Base-by-base conservation (phyloP, 108 stramenopile genomes). In the Chaetoceros tenuissimus region DNA sequence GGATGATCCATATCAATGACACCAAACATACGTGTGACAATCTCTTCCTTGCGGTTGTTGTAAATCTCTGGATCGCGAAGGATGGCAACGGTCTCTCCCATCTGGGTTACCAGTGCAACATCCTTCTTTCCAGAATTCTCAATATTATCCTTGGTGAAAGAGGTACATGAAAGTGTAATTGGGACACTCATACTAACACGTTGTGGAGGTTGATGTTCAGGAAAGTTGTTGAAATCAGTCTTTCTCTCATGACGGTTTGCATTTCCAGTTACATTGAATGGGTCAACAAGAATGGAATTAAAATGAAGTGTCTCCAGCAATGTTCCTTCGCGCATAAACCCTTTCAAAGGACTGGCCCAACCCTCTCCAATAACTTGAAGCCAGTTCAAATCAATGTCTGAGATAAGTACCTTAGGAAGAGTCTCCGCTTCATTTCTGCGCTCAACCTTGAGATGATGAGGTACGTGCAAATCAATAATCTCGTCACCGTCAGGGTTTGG, bases 281-380 rank as follows among this genome's bases (percentile, higher is more conserved):
- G 97, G 68, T 98, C 97, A 20, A 95, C 87, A 20, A 96, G 73
- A 45, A 97, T 79, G 46, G 88, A 91, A 73, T 96, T 96, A 82
- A 96, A 96, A 79, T 98, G 97, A 23, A 98, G 59, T 0, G 95
- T 85, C 65, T 98, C 96, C 59, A 98, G 78, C 55, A 98, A 63
- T 21, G 87, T 86, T 25, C 96, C 96, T 71, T 98, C 96, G n/a
- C 97, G 62, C 97, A 98, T 98, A 72, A 98, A 98, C 62, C 97
- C 97, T 69, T 79, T 92, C 55, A 98, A 82, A 13, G 97, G 97
- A n/a, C 82, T 68, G 2, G 97, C 97, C 97, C 97, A 98, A 8
- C 97, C 97, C 68, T 98, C 97, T 26, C 94, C 96, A 71, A 98
- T 84, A 48, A 89, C 89, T 64, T 98, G 93, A 46, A 94, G 72